Percentiles rank a stretch among this genome's conserved stretches.
Evolutionary conservation across 2,329 filamentous ascomycete genomes (phyloP).

Genomic region (Fusarium fujikuroi): DNA sequence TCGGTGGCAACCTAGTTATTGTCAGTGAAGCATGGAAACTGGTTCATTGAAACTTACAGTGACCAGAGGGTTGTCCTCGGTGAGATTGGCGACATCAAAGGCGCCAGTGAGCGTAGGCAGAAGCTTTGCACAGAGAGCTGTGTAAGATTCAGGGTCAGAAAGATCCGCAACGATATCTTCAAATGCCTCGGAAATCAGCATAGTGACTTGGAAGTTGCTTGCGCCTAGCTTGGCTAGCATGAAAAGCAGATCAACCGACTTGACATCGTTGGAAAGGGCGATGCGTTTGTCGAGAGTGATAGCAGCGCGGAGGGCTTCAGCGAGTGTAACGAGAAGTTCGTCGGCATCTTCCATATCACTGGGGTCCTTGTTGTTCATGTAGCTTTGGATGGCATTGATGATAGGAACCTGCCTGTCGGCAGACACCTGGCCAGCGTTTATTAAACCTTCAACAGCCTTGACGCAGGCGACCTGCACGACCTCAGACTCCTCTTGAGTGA

Average conservation of each 20-base stretch:
- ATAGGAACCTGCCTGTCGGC: slow-evolving; percentile 69
- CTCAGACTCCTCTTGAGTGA: slow-evolving; percentile 80
- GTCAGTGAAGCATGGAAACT: slow-evolving; percentile 31
- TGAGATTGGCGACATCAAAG: slow-evolving; percentile 88
- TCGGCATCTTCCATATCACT: slow-evolving; percentile 88
- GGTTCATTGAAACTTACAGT: slow-evolving; percentile 62
- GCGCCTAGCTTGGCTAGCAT: slow-evolving; percentile 88
- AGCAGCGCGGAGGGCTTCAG: slow-evolving; percentile 84
- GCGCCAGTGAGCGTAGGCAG: slow-evolving; percentile 88
- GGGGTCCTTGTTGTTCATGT: slow-evolving; percentile 82
- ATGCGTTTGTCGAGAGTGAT: slow-evolving; percentile 83
- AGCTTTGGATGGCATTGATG: slow-evolving; percentile 73
- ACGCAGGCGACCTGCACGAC: slow-evolving; percentile 93
- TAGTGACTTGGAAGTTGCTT: slow-evolving; percentile 88
- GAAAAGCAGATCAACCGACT: slow-evolving; percentile 86
- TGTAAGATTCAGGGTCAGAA: slow-evolving; percentile 75
- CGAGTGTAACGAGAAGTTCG: slow-evolving; percentile 89
- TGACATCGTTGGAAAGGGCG: slow-evolving; percentile 75
- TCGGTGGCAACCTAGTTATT: slow-evolving; percentile 77
- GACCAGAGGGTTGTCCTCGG: slow-evolving; percentile 84
- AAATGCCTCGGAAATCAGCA: slow-evolving; percentile 89
- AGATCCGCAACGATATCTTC: slow-evolving; percentile 83
- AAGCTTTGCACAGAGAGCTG: slow-evolving; percentile 83
- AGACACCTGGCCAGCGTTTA: slow-evolving; percentile 63
- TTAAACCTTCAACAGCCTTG: slow-evolving; percentile 79